A percentile compares a stretch with the other conserved stretches of the same genome.
These are phyloP conservation scores for Trifolium repens DNA, from an alignment of 306 rosid species.

Conservation along the genomic window DNA sequence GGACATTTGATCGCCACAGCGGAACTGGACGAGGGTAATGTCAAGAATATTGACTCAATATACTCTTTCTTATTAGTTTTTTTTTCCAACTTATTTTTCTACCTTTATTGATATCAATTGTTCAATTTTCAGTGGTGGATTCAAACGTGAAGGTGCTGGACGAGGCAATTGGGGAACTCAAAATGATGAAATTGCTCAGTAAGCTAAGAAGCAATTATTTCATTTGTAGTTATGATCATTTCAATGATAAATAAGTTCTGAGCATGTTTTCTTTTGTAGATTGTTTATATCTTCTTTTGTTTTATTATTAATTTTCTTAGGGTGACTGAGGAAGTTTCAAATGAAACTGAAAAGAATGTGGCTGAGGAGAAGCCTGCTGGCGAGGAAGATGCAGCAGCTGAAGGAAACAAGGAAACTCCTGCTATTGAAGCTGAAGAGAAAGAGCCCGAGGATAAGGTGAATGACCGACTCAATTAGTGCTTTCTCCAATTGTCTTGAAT, in stretches of 20 bases:
- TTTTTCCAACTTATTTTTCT: constrained; percentile 1
- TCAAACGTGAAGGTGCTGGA: constrained; percentile 87
- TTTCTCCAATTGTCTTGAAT: neutral
- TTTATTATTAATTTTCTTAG: constrained; percentile 39
- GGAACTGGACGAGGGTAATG: constrained; percentile 84
- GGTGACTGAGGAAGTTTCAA: constrained; percentile 66
- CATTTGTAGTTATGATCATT: neutral
- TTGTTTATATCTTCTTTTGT: neutral
- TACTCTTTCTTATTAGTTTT: neutral
- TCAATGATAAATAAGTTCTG: too few species aligned
- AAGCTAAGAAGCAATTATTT: constrained; percentile 21
- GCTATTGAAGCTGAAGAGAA: constrained; percentile 70
- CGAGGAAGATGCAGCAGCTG: constrained; percentile 57
- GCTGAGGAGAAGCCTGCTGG: constrained; percentile 77
- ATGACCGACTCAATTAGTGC: neutral
- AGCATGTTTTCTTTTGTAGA: neutral
- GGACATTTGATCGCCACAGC: constrained; percentile 80
- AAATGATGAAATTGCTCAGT: constrained; percentile 74
- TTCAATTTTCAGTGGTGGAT: constrained; percentile 60
- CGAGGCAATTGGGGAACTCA: constrained; percentile 96
- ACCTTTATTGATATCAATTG: constrained; percentile 10
- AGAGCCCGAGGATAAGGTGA: constrained; percentile 87
- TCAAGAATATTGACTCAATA: neutral
- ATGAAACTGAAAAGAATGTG: constrained; percentile 68
- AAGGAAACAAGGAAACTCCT: constrained; percentile 61